phyloP scores from a whole-genome alignment of 176 grass and related monocot genomes.

The Oryza glaberrima region DNA sequence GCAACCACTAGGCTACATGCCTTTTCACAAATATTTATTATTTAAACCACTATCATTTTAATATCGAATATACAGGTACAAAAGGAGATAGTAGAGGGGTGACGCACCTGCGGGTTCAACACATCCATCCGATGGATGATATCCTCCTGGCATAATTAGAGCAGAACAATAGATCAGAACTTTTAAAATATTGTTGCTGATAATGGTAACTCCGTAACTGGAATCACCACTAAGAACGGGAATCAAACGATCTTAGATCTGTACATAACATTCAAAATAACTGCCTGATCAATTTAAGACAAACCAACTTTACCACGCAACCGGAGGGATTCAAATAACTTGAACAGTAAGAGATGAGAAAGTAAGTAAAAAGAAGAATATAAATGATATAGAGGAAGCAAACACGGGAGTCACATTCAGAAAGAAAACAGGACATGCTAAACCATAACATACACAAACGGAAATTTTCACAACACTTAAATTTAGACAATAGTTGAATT shows the following conservation, averaged over 20 bases:
- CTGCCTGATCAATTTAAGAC: not conserved
- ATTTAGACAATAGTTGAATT: not conserved
- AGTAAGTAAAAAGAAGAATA: not conserved
- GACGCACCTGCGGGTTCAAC: constrained; percentile 85
- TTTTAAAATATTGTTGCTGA: not conserved
- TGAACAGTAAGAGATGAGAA: not conserved
- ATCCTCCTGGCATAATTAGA: constrained; percentile 68
- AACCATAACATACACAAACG: not conserved
- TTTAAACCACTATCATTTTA: not conserved
- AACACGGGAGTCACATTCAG: not conserved
- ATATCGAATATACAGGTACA: constrained; percentile 10
- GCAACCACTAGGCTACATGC: no score
- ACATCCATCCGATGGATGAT: constrained; percentile 81
- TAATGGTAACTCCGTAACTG: not conserved
- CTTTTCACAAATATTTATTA: not conserved
- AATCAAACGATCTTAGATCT: not conserved
- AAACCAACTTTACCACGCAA: not conserved
- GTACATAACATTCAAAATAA: constrained; percentile 23
- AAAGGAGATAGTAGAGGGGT: not conserved
- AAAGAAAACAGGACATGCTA: not conserved
- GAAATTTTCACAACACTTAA: not conserved
- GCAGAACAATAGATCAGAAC: constrained; percentile 14
- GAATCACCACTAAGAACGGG: not conserved
- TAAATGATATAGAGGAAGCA: not conserved
- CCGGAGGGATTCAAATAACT: not conserved